Conservation (phyloP, 148 eudicot genomes). For the Rhododendron vialii region DNA sequence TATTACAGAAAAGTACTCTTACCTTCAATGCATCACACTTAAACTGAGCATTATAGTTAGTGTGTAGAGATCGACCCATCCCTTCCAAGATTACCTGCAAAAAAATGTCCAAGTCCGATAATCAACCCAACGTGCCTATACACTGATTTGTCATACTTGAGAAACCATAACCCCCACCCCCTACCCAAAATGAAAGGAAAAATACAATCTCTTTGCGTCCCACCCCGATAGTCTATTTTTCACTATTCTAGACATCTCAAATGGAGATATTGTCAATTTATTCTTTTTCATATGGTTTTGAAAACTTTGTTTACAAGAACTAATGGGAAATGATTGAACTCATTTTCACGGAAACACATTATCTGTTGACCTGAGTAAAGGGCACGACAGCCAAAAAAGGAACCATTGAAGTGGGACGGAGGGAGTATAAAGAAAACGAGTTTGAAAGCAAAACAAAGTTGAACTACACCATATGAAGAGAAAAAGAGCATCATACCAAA, state of each 20-base stretch:
- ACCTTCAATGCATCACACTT: slow-evolving; percentile 97
- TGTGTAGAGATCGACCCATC: slow-evolving; percentile 93
- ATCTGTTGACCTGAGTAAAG: neutral
- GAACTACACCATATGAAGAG: neutral
- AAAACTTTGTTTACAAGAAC: neutral
- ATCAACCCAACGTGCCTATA: neutral
- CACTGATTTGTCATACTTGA: too few species aligned
- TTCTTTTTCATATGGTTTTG: neutral
- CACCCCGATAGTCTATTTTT: neutral
- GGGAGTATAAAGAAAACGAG: neutral
- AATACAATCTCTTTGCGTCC: neutral
- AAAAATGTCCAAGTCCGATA: neutral
- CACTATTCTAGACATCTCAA: neutral
- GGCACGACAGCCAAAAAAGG: neutral
- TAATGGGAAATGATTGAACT: neutral
- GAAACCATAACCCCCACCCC: neutral
- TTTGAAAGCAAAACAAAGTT: neutral
- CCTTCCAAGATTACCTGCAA: slow-evolving; percentile 98
- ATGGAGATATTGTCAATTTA: neutral
- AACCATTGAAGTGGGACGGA: neutral
- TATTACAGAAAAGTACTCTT: neutral
- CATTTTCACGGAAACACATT: neutral
- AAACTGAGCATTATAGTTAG: slow-evolving; percentile 80
- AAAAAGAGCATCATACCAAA: slow-evolving; percentile 46
- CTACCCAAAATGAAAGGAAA: neutral